phyloP scores from a whole-genome alignment of 352 stramenopile species.

The Phytophthora sansomeana region DNA sequence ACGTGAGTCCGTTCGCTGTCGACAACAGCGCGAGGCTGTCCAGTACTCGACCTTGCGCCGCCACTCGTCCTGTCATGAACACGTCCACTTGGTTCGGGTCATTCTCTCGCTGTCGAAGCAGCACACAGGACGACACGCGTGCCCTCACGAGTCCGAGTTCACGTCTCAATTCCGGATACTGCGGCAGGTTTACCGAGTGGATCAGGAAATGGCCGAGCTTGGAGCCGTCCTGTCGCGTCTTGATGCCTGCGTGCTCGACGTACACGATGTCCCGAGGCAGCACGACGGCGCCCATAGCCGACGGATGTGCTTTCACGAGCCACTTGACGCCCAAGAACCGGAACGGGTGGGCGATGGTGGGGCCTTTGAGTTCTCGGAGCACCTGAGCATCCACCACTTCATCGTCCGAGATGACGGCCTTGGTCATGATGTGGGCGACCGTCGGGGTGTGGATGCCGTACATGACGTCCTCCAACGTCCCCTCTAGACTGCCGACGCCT shows the following conservation, averaged over 20 bases:
- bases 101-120: conserved; percentile 36
- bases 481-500: conserved; percentile 38
- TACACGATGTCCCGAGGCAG: conserved; percentile 46
- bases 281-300: conserved; percentile 33
- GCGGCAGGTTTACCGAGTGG: conserved; percentile 54
- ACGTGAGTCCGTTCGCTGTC: conserved; percentile 43
- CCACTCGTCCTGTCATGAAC: conserved; percentile 54
- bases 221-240: conserved; percentile 29
- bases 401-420: conserved; percentile 43
- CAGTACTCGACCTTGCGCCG: conserved; percentile 49
- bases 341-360: conserved; percentile 54
- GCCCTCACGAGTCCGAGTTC: conserved; percentile 47
- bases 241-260: conserved; percentile 41
- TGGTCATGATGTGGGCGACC: conserved; percentile 45
- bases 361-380: conserved; percentile 42
- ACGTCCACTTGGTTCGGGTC: conserved; percentile 47
- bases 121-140: conserved; percentile 50
- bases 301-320: conserved; percentile 43
- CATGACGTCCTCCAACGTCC: conserved; percentile 58
- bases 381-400: conserved; percentile 56
- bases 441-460: conserved; percentile 59
- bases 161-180: conserved; percentile 36
- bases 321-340: conserved; percentile 66
- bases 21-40: conserved; percentile 51
- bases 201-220: conserved; percentile 52